phyloP scores from a whole-genome alignment of 257 asterid species.

The Buddleja alternifolia region DNA sequence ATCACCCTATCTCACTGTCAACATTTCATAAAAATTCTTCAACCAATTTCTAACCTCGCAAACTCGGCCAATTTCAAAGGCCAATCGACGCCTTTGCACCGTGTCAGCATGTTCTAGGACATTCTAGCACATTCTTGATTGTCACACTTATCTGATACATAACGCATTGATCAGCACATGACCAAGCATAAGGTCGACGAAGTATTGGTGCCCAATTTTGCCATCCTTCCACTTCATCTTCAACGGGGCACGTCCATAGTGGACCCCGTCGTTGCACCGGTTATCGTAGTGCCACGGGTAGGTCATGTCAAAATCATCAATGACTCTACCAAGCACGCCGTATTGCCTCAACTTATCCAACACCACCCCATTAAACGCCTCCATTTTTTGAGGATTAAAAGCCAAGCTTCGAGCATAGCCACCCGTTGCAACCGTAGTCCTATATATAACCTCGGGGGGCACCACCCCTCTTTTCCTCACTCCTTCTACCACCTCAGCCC shows the following conservation, averaged over 20 bases:
- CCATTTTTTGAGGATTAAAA: constrained; percentile 92
- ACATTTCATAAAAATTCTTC: background rate
- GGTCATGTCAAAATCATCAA: constrained; percentile 89
- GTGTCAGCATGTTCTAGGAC: background rate
- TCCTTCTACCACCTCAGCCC: constrained; percentile 62
- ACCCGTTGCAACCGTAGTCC: constrained; percentile 88
- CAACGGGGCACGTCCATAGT: constrained; percentile 86
- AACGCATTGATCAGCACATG: constrained; percentile 73
- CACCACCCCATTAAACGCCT: constrained; percentile 82
- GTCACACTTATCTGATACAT: constrained; percentile 38
- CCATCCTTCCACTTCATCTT: constrained; percentile 90
- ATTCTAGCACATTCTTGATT: no score
- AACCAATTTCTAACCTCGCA: no score
- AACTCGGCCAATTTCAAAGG: background rate
- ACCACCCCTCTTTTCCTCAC: constrained; percentile 50
- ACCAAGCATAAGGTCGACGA: constrained; percentile 90
- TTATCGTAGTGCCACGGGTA: constrained; percentile 95
- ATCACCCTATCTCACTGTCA: background rate
- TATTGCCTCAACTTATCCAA: constrained; percentile 70
- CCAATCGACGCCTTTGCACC: background rate
- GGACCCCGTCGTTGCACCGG: constrained; percentile 92
- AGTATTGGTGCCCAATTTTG: constrained; percentile 83
- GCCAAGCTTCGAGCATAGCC: constrained; percentile 74
- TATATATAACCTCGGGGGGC: constrained; percentile 60
- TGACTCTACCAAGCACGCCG: constrained; percentile 50